phyloP scores from a whole-genome alignment of 2,329 filamentous ascomycete genomes.

The Alternaria solani region DNA sequence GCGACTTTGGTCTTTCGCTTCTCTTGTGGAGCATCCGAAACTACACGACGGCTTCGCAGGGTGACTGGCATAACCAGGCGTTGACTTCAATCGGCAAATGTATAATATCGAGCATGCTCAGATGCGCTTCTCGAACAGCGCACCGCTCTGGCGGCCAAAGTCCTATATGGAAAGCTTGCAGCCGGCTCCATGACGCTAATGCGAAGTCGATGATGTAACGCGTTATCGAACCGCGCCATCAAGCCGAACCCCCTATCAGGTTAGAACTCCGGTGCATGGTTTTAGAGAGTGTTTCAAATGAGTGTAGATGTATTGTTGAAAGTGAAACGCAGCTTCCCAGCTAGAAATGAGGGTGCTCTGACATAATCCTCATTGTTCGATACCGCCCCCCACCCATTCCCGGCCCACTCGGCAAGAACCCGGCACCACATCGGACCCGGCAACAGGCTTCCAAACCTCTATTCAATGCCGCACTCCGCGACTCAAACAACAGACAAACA shows the following conservation, averaged over 20 bases:
- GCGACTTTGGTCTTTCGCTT: conserved; percentile 2
- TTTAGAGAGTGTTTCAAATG: background rate
- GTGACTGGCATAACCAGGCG: background rate
- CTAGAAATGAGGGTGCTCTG: background rate
- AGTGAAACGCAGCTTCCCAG: background rate
- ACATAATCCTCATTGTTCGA: background rate
- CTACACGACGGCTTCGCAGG: conserved; percentile 4
- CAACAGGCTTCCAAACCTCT: background rate
- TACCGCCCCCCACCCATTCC: background rate
- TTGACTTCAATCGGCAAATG: background rate
- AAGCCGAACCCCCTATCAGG: background rate
- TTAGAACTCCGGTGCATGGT: background rate
- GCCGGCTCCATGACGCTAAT: conserved; percentile 2
- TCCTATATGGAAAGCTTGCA: background rate
- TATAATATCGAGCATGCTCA: background rate
- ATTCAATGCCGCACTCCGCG: background rate
- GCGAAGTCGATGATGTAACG: background rate
- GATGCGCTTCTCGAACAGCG: background rate
- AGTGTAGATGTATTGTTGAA: background rate
- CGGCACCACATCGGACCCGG: conserved; percentile 8
- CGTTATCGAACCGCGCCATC: background rate
- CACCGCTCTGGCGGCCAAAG: background rate
- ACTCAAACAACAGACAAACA: conserved; percentile 6
- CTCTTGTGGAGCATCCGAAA: background rate
- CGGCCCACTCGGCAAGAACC: conserved; percentile 4